A percentile compares a stretch with the other conserved stretches of the same genome.
Evolutionary conservation across 2,329 filamentous ascomycete genomes (phyloP).

Genomic region (Trichoderma sp.): DNA sequence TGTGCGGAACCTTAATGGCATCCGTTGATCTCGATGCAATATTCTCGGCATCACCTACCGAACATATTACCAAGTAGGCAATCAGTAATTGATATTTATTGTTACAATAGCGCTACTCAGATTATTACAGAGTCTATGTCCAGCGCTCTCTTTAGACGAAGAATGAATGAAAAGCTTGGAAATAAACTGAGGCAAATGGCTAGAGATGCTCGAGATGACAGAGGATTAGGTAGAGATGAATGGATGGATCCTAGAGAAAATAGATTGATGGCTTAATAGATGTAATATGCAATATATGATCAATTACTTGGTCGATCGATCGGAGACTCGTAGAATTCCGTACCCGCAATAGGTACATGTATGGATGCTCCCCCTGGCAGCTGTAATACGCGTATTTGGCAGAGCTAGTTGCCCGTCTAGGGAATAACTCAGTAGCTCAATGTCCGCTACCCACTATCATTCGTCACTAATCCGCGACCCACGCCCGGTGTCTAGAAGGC

Average conservation of each 20-base stretch:
- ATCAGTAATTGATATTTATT: not conserved
- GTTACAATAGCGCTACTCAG: not conserved
- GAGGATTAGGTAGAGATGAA: too few species aligned
- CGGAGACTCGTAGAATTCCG: not conserved
- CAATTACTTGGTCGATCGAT: not conserved
- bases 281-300: not conserved
- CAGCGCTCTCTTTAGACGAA: not conserved
- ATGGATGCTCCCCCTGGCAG: not conserved
- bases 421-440: slow-evolving; percentile 2
- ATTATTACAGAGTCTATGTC: not conserved
- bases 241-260: not conserved
- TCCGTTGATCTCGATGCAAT: not conserved
- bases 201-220: not conserved
- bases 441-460: not conserved
- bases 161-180: not conserved
- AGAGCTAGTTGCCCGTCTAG: not conserved
- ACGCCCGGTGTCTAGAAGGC: not conserved
- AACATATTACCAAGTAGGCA: not conserved
- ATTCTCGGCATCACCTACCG: not conserved
- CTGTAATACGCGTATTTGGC: not conserved
- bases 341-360: not conserved
- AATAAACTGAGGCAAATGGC: not conserved
- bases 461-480: not conserved
- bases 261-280: not conserved
- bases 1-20: too few species aligned